Base-by-base conservation (phyloP, 495 filamentous ascomycete genomes). In the Penicillium atrosanguineum region DNA sequence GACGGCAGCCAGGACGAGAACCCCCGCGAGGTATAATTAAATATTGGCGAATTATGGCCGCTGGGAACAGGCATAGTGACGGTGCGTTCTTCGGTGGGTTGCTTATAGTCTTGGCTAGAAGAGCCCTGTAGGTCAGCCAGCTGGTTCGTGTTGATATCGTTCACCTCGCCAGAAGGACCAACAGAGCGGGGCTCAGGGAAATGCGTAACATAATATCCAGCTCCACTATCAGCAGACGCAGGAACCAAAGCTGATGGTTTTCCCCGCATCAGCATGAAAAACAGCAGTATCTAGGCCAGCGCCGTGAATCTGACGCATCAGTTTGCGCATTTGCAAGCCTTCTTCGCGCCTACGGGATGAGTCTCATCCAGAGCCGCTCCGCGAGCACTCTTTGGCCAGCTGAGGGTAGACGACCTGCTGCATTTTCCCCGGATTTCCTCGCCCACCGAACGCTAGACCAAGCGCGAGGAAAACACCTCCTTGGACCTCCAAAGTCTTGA, bases 391-490 rank as follows among this genome's bases (percentile, higher is more conserved):
- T 50, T 83, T 79, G 21, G 83, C 80, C 25, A 96, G 74, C 58
- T 85, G 80, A 29, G 92, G 92, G 64, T 91, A 91, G 6, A 96
- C 87, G 49, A 87, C 79, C 58, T 91, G 84, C 64, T 95, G 87
- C 83, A 95, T 87, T 81, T 93, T 93, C 11, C 84, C 87, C 61
- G 92, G 85, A 56, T 92, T 95, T 20, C 89, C 87, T 56, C 87
- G 82, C 9, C 89, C 88, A 48, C 87, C 87, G 50, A 83, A 84
- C 18, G 84, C 82, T 60, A 84, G 81, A 3, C 91, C 94, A 26
- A 98, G 79, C 56, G 96, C 94, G 3, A 97, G 76, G 64, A 99
- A 99, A 48, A 87, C 83, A 1, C 82, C 73, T 0, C 92, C 95
- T 59, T 91, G 82, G 5, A 97, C 79, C 53, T 94, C 87, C 28